Evolutionary conservation across 257 asterid species (phyloP).

Genomic region (Nicotiana otophora): DNA sequence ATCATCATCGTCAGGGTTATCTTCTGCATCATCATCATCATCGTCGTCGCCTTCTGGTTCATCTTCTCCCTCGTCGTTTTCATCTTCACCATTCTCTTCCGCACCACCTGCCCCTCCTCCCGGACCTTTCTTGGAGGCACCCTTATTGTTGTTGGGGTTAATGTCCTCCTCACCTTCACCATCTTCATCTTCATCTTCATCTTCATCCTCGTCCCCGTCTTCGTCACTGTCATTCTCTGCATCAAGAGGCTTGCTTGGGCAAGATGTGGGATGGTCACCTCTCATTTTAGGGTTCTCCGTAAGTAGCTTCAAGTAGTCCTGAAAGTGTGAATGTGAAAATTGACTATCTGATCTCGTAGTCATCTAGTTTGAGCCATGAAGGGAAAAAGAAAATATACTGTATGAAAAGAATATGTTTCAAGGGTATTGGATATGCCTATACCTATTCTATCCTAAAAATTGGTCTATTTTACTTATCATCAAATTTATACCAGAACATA

Average conservation of each 20-base stretch:
- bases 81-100: constrained; percentile 20
- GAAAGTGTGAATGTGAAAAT: background rate
- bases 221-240: constrained; percentile 25
- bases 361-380: background rate
- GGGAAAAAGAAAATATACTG: background rate
- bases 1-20: constrained; percentile 28
- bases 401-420: background rate
- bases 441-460: background rate
- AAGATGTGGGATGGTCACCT: constrained; percentile 20
- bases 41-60: background rate
- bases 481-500: background rate
- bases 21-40: background rate
- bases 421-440: background rate
- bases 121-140: constrained; percentile 27
- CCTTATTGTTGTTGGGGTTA: constrained; percentile 28
- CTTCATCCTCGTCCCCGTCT: constrained; percentile 18
- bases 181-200: constrained; percentile 21
- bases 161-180: constrained; percentile 18
- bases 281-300: constrained; percentile 14
- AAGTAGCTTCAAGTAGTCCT: constrained; percentile 43
- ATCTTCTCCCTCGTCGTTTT: constrained; percentile 15
- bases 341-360: background rate
- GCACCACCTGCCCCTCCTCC: constrained; percentile 18
- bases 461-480: background rate
- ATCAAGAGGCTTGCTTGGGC: constrained; percentile 30